Evolutionary conservation across 2,329 filamentous ascomycete species (phyloP).

Genomic region (Stachybotrys chlorohalonatus): DNA sequence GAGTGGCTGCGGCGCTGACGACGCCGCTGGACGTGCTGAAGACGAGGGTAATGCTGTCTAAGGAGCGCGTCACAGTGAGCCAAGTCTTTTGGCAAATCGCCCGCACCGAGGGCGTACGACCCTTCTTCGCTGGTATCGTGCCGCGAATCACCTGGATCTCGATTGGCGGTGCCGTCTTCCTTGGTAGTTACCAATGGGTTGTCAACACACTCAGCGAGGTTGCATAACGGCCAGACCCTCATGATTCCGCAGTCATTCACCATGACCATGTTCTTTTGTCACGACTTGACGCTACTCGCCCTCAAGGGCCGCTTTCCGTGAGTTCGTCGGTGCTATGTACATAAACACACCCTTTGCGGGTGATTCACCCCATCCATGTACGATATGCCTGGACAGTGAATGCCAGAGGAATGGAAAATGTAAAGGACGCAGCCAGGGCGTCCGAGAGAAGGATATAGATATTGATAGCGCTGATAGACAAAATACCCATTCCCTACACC

Average conservation of each 20-base stretch:
- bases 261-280: neutral
- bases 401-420: slow-evolving; percentile 2
- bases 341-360: slow-evolving; percentile 6
- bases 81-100: slow-evolving; percentile 57
- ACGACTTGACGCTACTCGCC: neutral
- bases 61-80: slow-evolving; percentile 51
- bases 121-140: slow-evolving; percentile 68
- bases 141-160: slow-evolving; percentile 93
- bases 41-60: slow-evolving; percentile 88
- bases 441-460: slow-evolving; percentile 3
- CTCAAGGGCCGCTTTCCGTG: neutral
- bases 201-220: slow-evolving; percentile 55
- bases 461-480: neutral
- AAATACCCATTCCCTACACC: neutral
- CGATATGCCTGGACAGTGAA: slow-evolving; percentile 10
- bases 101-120: slow-evolving; percentile 51
- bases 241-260: neutral
- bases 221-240: neutral
- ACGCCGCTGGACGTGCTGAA: slow-evolving; percentile 95
- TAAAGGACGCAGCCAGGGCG: slow-evolving; percentile 6
- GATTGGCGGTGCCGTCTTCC: slow-evolving; percentile 84
- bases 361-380: slow-evolving; percentile 11
- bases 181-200: slow-evolving; percentile 87
- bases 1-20: slow-evolving; percentile 76
- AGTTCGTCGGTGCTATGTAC: slow-evolving; percentile 11